A percentile compares a stretch with the other conserved stretches of the same genome.
Evolutionary conservation across 441 rosid genomes (phyloP).

Genomic region (Gossypium gossypioides): DNA sequence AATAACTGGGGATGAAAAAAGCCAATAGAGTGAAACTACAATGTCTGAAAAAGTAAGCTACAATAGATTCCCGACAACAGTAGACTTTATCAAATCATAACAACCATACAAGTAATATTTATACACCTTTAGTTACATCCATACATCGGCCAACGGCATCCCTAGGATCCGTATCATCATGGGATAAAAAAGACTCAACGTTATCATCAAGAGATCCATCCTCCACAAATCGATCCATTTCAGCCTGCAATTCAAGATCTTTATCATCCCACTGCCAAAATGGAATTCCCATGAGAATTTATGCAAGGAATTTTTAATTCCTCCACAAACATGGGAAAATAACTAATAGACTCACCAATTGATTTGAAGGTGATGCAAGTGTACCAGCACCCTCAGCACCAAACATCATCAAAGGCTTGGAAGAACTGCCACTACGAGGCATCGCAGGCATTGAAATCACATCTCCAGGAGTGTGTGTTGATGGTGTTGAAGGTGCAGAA

Average conservation of each 20-base stretch:
- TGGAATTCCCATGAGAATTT: slow-evolving; percentile 34
- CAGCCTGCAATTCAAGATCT: slow-evolving; percentile 77
- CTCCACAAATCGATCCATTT: slow-evolving; percentile 69
- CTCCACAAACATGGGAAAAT: slow-evolving; percentile 22
- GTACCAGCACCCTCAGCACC: slow-evolving; percentile 59
- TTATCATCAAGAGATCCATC: slow-evolving; percentile 78
- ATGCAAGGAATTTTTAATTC: slow-evolving; percentile 30
- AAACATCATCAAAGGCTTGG: slow-evolving; percentile 57
- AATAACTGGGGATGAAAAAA: not conserved
- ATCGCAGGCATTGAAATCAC: slow-evolving; percentile 64
- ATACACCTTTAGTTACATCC: slow-evolving; percentile 42
- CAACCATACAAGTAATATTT: slow-evolving; percentile 3
- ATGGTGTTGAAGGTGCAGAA: slow-evolving; percentile 82
- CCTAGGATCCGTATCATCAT: not conserved
- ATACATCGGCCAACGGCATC: slow-evolving; percentile 36
- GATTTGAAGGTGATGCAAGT: slow-evolving; percentile 66
- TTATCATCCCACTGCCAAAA: slow-evolving; percentile 50
- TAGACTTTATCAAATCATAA: not conserved
- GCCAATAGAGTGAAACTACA: not conserved
- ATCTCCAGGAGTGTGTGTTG: slow-evolving; percentile 86
- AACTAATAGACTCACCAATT: slow-evolving; percentile 48
- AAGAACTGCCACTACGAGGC: slow-evolving; percentile 62
- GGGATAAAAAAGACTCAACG: slow-evolving; percentile 49
- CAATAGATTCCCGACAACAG: not conserved
- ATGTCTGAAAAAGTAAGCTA: not conserved